Conservation (phyloP, 2,329 filamentous ascomycete genomes). For the Fonsecaea pedrosoi region DNA sequence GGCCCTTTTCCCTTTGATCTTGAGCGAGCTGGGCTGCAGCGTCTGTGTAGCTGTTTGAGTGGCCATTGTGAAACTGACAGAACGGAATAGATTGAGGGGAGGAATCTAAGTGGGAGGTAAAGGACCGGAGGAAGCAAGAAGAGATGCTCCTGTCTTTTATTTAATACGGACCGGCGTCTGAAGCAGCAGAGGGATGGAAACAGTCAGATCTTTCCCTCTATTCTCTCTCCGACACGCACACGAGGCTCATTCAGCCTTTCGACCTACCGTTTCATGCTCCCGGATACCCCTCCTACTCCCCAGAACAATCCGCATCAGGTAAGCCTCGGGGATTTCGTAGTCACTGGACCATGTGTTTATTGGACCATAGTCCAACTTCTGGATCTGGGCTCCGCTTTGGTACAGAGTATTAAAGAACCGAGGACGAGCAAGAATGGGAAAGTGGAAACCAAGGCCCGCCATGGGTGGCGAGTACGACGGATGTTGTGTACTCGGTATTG, state of each 20-base stretch:
- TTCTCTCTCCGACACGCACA: neutral
- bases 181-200: too few relatives aligned
- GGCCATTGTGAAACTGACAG: neutral
- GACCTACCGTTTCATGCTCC: neutral
- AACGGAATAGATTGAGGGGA: too few relatives aligned
- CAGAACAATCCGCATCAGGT: neutral
- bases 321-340: neutral
- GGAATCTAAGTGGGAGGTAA: neutral
- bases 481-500: too few relatives aligned
- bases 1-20: constrained; percentile 17
- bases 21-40: neutral
- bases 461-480: neutral
- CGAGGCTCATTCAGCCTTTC: constrained; percentile 10
- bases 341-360: neutral
- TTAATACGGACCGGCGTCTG: too few relatives aligned
- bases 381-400: neutral
- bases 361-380: neutral
- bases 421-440: neutral
- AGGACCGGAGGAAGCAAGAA: neutral
- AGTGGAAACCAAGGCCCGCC: neutral
- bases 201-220: neutral
- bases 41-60: constrained; percentile 11
- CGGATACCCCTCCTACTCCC: neutral
- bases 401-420: neutral
- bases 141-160: neutral